These are phyloP conservation scores for Ceratobasidium sp. DNA, from an alignment of 1,284 basidiomycete species.

Conservation along the genomic window DNA sequence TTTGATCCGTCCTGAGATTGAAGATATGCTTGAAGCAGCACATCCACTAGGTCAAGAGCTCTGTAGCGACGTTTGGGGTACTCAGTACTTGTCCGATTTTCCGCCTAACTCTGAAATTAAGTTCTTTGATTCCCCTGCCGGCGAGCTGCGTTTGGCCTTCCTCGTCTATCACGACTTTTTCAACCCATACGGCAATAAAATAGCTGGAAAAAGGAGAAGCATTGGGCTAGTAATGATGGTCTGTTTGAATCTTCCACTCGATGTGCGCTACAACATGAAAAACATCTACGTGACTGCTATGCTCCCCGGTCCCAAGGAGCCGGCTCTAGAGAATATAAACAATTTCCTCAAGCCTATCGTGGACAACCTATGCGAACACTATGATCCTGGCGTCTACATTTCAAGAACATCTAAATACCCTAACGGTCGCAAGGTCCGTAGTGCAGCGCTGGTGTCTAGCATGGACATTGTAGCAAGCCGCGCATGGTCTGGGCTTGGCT, in stretches of 20 bases:
- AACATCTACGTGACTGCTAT: conserved; percentile 61
- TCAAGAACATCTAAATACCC: conserved; percentile 37
- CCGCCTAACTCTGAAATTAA: conserved; percentile 47
- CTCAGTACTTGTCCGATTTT: conserved; percentile 53
- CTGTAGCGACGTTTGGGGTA: conserved; percentile 54
- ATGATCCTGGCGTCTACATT: conserved; percentile 55
- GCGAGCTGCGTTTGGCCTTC: conserved; percentile 54
- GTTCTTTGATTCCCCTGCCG: conserved; percentile 48
- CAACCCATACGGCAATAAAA: conserved; percentile 58
- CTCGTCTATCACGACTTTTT: conserved; percentile 60
- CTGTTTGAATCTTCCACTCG: conserved; percentile 60
- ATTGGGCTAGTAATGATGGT: conserved; percentile 58
- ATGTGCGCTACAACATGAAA: conserved; percentile 56
- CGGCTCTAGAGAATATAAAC: conserved; percentile 53
- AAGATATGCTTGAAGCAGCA: conserved; percentile 22
- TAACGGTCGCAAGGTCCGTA: not conserved
- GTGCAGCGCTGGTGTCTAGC: not conserved
- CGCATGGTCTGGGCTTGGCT: not conserved
- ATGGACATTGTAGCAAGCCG: conserved; percentile 1
- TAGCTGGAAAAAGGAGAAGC: conserved; percentile 55
- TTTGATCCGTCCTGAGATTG: conserved; percentile 38
- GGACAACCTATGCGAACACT: conserved; percentile 55
- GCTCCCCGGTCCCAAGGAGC: conserved; percentile 55
- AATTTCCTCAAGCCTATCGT: conserved; percentile 56
- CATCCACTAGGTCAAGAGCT: not conserved